phyloP scores from a whole-genome alignment of 2,329 filamentous ascomycete genomes.

The Berkeleyomyces rouxiae region DNA sequence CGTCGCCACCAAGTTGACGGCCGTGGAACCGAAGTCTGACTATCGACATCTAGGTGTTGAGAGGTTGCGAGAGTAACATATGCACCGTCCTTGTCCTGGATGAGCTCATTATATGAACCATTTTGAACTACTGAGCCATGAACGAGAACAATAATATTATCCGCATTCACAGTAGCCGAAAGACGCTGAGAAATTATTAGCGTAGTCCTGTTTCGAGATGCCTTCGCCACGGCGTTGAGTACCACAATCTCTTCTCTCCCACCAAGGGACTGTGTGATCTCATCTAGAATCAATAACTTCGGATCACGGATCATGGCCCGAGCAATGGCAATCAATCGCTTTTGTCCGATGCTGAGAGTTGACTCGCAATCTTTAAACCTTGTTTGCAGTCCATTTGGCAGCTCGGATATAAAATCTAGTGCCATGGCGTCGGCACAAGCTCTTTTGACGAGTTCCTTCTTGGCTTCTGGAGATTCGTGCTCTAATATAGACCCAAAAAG shows the following conservation, averaged over 20 bases:
- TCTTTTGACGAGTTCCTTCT: slow-evolving; percentile 27
- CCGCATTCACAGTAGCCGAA: slow-evolving; percentile 39
- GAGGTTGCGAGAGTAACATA: slow-evolving; percentile 29
- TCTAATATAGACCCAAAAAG: slow-evolving; percentile 25
- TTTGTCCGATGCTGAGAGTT: slow-evolving; percentile 46
- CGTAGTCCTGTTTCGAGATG: slow-evolving; percentile 40
- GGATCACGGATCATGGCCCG: slow-evolving; percentile 26
- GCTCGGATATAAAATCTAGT: slow-evolving; percentile 32
- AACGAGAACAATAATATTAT: slow-evolving; percentile 48
- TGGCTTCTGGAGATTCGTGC: slow-evolving; percentile 33
- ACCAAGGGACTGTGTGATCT: slow-evolving; percentile 42
- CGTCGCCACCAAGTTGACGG: slow-evolving; percentile 12
- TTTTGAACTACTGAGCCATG: slow-evolving; percentile 46
- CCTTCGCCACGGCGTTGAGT: slow-evolving; percentile 34
- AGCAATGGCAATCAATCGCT: slow-evolving; percentile 45
- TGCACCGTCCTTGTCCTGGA: slow-evolving; percentile 24
- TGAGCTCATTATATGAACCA: slow-evolving; percentile 39
- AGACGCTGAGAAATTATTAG: slow-evolving; percentile 46
- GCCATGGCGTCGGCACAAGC: slow-evolving; percentile 35
- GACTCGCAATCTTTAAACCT: slow-evolving; percentile 38
- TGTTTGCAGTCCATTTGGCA: slow-evolving; percentile 23
- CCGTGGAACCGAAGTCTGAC: slow-evolving; percentile 5
- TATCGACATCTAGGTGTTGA: slow-evolving; percentile 16
- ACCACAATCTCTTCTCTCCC: slow-evolving; percentile 30
- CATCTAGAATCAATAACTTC: slow-evolving; percentile 45